These are phyloP conservation scores for Chrysanthemum lavandulifolium DNA, from an alignment of 129 eudicot genomes.

Conservation along the genomic window DNA sequence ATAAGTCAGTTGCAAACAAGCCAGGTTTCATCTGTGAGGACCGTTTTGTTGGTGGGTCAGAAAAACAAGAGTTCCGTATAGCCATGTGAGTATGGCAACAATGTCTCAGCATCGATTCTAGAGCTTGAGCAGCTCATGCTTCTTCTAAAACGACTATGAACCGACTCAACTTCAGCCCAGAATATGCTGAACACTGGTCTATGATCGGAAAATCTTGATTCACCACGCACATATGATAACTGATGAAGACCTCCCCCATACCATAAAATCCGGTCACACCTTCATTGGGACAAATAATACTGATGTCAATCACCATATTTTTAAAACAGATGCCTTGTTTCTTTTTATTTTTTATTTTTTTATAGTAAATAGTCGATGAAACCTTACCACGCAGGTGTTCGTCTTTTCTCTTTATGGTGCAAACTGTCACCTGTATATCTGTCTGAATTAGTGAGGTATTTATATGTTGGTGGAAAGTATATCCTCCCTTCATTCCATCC, in stretches of 20 bases:
- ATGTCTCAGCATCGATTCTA: slow-evolving; percentile 65
- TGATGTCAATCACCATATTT: not conserved
- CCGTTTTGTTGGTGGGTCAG: slow-evolving; percentile 26
- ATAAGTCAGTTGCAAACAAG: not conserved
- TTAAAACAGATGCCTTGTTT: not conserved
- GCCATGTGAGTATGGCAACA: slow-evolving; percentile 77
- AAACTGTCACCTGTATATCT: slow-evolving; percentile 84
- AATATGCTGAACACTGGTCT: slow-evolving; percentile 84
- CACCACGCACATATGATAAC: slow-evolving; percentile 88
- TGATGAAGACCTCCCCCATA: slow-evolving; percentile 89
- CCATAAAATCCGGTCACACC: slow-evolving; percentile 97
- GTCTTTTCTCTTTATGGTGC: slow-evolving; percentile 80
- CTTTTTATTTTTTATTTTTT: not conserved
- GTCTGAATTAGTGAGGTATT: slow-evolving; percentile 84
- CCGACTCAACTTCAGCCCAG: slow-evolving; percentile 93
- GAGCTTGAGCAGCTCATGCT: slow-evolving; percentile 82
- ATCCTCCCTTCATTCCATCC: slow-evolving; percentile 94
- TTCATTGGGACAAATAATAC: slow-evolving; percentile 15
- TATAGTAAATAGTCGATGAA: not conserved
- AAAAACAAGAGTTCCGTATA: slow-evolving; percentile 92
- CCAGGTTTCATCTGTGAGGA: not conserved
- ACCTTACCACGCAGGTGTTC: slow-evolving; percentile 92
- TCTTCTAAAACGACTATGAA: slow-evolving; percentile 64
- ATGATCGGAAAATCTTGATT: slow-evolving; percentile 83
- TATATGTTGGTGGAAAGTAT: slow-evolving; percentile 94